Evolutionary conservation across 768 basidiomycete species (phyloP).

Genomic region (Amyloporia xantha): DNA sequence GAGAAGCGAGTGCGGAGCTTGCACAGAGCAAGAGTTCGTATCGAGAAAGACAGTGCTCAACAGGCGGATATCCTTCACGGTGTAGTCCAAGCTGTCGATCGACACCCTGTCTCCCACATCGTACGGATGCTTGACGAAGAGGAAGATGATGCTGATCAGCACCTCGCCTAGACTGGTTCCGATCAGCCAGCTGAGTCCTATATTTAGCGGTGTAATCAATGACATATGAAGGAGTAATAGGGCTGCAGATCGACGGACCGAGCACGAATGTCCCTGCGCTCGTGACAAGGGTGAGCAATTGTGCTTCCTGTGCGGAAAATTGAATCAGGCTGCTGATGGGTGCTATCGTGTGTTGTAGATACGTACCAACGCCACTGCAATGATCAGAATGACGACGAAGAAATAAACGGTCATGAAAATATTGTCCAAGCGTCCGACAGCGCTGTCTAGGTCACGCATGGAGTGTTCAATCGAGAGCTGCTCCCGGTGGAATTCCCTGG

Average conservation of each 20-base stretch:
- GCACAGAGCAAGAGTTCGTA: conserved; percentile 49
- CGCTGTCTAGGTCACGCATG: conserved; percentile 87
- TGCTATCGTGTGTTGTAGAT: not conserved
- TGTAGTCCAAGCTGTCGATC: conserved; percentile 48
- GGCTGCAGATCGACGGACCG: conserved; percentile 21
- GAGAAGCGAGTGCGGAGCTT: conserved; percentile 62
- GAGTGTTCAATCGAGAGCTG: conserved; percentile 77
- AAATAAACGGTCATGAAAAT: conserved; percentile 80
- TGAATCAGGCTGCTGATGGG: not conserved
- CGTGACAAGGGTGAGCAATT: conserved; percentile 67
- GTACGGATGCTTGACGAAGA: conserved; percentile 83
- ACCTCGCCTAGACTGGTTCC: conserved; percentile 77
- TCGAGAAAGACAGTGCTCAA: conserved; percentile 73
- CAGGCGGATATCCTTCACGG: conserved; percentile 84
- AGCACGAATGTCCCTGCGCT: conserved; percentile 63
- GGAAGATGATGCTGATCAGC: conserved; percentile 81
- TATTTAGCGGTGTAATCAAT: conserved; percentile 6
- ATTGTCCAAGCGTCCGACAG: conserved; percentile 79
- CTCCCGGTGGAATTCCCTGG: conserved; percentile 78
- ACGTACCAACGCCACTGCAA: conserved; percentile 73
- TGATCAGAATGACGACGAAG: conserved; percentile 65
- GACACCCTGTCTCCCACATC: conserved; percentile 74
- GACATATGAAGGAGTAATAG: not conserved
- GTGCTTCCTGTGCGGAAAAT: conserved; percentile 50
- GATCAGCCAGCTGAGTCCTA: conserved; percentile 81